Base-by-base conservation (phyloP, 2,329 filamentous ascomycete species). In the Ophiostoma novo-ulmi region DNA sequence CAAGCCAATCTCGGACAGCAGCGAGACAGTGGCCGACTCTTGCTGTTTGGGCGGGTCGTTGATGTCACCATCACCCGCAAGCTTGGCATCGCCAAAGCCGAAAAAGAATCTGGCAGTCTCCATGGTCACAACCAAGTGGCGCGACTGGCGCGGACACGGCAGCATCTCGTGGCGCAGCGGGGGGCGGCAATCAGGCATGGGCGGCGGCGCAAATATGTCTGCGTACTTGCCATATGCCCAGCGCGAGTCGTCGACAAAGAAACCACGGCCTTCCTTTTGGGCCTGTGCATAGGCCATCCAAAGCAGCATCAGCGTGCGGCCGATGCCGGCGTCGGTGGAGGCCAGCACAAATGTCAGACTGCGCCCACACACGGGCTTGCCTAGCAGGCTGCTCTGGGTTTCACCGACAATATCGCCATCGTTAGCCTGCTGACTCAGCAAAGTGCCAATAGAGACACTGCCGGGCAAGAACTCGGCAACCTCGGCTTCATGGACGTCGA, bases 261-360 rank as follows among this genome's bases (percentile, higher is more conserved):
- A 96, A 0, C 88, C 84, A 35, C 92, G 84, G 17, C 86, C 87
- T 77, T 96, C 91, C 72, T 88, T 85, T 77, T 89, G 84, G 1
- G 93, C 92, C 70, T 96, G 80, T 3, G 91, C 91, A 77, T 95
- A 96, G 36, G 92, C 89, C 75, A 90, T 90, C 92, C 93, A 97
- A 70, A 97, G 78, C 76, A 89, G 85, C 85, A 96, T 88, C 72
- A 97, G 79, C 1, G 90, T 88, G 74, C 87, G 88, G 6, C 93
- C 93, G 11, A 97, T 82, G 2, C 93, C 93, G 1, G 91, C 91
- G 75, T 94, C 89, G 3, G 85, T 80, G 8, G 88, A 85, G 77
- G 94, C 91, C 75, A 97, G 83, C 1, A 93, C 86, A 77, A 91
- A 95, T 0, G 91, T 97, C 80, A 97, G 82, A 72, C 87, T 91